Evolutionary conservation across 1,284 basidiomycete genomes (phyloP).

Genomic region (Agaricales sp.): DNA sequence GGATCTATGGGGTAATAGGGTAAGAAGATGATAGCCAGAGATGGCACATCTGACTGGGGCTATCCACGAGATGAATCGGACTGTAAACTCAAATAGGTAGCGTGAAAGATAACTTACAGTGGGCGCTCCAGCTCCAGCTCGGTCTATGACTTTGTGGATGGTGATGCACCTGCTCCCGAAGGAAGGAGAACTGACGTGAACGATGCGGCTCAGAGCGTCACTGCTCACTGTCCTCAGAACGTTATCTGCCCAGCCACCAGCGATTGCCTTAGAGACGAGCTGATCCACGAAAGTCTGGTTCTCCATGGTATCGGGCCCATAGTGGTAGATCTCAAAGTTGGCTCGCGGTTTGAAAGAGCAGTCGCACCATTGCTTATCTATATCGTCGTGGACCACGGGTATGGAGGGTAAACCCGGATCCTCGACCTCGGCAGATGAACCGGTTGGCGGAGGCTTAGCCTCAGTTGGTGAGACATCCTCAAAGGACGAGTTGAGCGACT

Average conservation of each 20-base stretch:
- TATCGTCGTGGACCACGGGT: constrained; percentile 24
- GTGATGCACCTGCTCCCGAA: neutral
- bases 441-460: constrained; percentile 17
- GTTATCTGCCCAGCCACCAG: neutral
- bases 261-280: neutral
- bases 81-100: neutral
- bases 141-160: neutral
- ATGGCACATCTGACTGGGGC: constrained; percentile 28
- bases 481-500: constrained; percentile 34
- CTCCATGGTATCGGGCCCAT: constrained; percentile 29
- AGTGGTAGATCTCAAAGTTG: constrained; percentile 50
- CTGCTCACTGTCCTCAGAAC: neutral
- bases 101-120: neutral
- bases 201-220: neutral
- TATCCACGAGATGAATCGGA: neutral
- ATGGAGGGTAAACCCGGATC: constrained; percentile 23
- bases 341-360: neutral
- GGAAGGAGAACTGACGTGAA: neutral
- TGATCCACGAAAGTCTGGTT: neutral
- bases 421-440: neutral
- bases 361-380: constrained; percentile 7
- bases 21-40: constrained; percentile 55
- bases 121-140: neutral
- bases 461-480: constrained; percentile 27
- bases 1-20: constrained; percentile 30